Base-by-base conservation (phyloP, 2,329 filamentous ascomycete genomes). In the Teratosphaeria viscida region DNA sequence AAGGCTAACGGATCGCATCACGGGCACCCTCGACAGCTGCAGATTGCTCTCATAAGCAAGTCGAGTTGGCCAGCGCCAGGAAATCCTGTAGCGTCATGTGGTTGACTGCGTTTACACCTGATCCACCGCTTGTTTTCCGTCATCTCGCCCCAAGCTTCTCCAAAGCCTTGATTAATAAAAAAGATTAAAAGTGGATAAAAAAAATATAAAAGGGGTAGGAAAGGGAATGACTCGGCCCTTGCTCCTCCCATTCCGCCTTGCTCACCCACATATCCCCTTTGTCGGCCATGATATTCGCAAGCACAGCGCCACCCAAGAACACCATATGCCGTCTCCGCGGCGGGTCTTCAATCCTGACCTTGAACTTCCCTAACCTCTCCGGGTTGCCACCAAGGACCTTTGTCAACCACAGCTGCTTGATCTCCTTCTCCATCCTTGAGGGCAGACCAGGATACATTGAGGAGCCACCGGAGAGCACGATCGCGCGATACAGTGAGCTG, bases 251-350 rank as follows among this genome's bases (percentile, higher is more conserved):
- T 77, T 99, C 94, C 71, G 89, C 83, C 81, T 96, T 96, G 67
- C 88, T 89, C 71, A 99, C 92, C 94, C 94, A 99, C 94, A 97
- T 97, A 74, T 87, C 89, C 75, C 96, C 90, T 79, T 96, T 97
- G 78, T 97, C 92, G 54, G 94, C 92, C 88, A 99, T 97, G 75
- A 99, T 95, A 74, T 97, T 97, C 68, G 94, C 94, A 70, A 99
- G 80, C 63, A 99, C 94, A 29, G 94, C 94, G 68, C 94, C 94
- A 60, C 94, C 94, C 59, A 99, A 78, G 82, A 99, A 97, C n/a
- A 99, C 94, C 92, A 99, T 97, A 80, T 99, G 94, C 76, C 92
- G 84, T 78, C 94, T 85, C 77, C 94, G 84, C 37, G 94, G 94
- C 57, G 94, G 94, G 75, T 99, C 94, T 76, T 99, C 94, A 80